phyloP scores from a whole-genome alignment of 1,284 basidiomycete species.

The Fomitopsis schrenkii region DNA sequence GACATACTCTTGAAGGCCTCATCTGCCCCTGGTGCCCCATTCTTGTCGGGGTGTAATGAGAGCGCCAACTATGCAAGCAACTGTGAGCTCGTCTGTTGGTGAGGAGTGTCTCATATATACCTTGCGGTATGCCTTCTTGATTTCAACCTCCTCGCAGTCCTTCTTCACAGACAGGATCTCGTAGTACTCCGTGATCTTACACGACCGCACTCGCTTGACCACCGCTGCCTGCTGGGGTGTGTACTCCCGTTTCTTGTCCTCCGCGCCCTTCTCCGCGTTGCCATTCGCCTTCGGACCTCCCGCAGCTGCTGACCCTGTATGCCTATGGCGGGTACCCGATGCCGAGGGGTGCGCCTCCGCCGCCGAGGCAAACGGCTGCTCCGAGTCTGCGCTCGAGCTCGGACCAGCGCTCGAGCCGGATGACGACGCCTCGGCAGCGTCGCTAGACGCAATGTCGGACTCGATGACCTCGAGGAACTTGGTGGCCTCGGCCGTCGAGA shows the following conservation, averaged over 20 bases:
- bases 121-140: constrained; percentile 98
- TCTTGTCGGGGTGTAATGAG: constrained; percentile 95
- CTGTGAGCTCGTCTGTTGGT: constrained; percentile 1
- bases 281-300: constrained; percentile 27
- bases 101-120: constrained; percentile 38
- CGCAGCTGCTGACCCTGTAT: constrained; percentile 42
- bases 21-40: constrained; percentile 95
- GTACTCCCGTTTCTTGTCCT: constrained; percentile 78
- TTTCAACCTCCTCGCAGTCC: constrained; percentile 84
- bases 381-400: constrained; percentile 18
- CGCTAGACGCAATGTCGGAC: constrained; percentile 35
- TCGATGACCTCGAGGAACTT: constrained; percentile 67
- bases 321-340: constrained; percentile 58
- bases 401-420: constrained; percentile 30
- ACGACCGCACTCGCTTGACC: constrained; percentile 84
- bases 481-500: constrained; percentile 76
- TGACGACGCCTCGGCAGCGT: constrained; percentile 21
- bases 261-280: constrained; percentile 39
- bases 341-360: constrained; percentile 69
- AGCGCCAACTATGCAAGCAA: constrained; percentile 69
- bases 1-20: constrained; percentile 96
- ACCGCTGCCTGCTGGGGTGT: constrained; percentile 83
- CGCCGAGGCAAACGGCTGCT: constrained; percentile 38
- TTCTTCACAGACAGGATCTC: constrained; percentile 85
- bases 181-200: constrained; percentile 91